Conservation (phyloP, 2,329 filamentous ascomycete species). For the Byssochlamys sp. region DNA sequence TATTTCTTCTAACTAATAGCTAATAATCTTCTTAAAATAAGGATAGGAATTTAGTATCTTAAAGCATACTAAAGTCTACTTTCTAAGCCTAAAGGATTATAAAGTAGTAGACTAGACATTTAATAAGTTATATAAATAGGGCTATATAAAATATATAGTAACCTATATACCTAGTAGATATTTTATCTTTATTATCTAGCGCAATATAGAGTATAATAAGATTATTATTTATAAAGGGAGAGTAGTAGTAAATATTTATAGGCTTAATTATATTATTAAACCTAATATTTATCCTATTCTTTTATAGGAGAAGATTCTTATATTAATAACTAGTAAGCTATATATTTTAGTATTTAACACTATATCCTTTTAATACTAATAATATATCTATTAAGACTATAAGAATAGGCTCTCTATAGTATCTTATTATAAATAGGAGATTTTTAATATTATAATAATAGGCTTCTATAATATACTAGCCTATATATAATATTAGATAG, state of each 20-base stretch:
- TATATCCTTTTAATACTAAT: not conserved
- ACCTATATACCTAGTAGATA: not conserved
- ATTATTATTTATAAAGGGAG: not conserved
- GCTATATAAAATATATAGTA: not conserved
- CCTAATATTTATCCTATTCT: not conserved
- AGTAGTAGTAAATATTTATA: not conserved
- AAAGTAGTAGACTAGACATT: not conserved
- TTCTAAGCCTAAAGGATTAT: not conserved
- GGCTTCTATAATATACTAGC: not conserved
- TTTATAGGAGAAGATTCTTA: not conserved
- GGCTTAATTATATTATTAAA: not conserved
- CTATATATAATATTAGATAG: not conserved
- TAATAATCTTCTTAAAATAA: not conserved
- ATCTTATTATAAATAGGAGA: not conserved
- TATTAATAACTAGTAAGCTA: not conserved
- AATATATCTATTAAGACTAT: not conserved
- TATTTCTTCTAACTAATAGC: not conserved
- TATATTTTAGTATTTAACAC: not conserved
- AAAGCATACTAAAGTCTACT: not conserved
- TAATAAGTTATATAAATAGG: not conserved
- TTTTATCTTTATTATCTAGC: not conserved
- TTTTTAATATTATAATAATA: not conserved
- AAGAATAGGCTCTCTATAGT: not conserved
- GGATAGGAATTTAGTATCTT: not conserved
- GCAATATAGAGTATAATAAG: not conserved